A percentile compares a stretch with the other conserved stretches of the same genome.
Conservation (phyloP, 2,329 filamentous ascomycete species). For the Fusarium concolor region DNA sequence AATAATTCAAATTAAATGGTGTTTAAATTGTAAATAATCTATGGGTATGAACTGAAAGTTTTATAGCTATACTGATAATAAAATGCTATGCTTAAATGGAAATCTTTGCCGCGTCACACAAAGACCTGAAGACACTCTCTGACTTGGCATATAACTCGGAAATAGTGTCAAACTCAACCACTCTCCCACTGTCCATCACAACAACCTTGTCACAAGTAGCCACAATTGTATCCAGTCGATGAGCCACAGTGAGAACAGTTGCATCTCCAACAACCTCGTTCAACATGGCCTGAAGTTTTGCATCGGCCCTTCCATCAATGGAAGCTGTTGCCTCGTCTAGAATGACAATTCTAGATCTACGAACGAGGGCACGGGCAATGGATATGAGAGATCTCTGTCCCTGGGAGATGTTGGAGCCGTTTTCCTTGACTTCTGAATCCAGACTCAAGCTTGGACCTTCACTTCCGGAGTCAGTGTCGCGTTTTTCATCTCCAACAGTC, state of each 20-base stretch:
- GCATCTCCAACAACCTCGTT: constrained; percentile 27
- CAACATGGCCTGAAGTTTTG: constrained; percentile 20
- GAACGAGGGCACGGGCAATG: constrained; percentile 22
- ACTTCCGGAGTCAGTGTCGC: background rate
- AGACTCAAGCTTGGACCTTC: background rate
- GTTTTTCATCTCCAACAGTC: background rate
- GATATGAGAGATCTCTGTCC: constrained; percentile 25
- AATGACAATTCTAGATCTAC: constrained; percentile 19
- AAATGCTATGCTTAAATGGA: background rate
- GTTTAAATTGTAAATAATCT: background rate
- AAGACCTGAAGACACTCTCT: constrained; percentile 17
- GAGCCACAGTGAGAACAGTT: constrained; percentile 37
- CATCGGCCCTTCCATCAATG: constrained; percentile 25
- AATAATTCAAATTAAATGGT: too few species aligned
- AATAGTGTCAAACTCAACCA: constrained; percentile 32
- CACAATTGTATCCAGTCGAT: constrained; percentile 37
- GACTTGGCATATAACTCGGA: background rate
- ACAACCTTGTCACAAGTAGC: constrained; percentile 36
- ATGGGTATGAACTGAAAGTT: background rate
- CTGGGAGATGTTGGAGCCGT: constrained; percentile 28
- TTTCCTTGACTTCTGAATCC: constrained; percentile 29
- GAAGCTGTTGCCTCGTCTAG: constrained; percentile 26
- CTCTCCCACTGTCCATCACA: constrained; percentile 34
- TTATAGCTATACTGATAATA: background rate
- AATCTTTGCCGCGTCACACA: constrained; percentile 26